Base-by-base conservation (phyloP, 805 yeast genomes). In the Jamesozyma lodderae region DNA sequence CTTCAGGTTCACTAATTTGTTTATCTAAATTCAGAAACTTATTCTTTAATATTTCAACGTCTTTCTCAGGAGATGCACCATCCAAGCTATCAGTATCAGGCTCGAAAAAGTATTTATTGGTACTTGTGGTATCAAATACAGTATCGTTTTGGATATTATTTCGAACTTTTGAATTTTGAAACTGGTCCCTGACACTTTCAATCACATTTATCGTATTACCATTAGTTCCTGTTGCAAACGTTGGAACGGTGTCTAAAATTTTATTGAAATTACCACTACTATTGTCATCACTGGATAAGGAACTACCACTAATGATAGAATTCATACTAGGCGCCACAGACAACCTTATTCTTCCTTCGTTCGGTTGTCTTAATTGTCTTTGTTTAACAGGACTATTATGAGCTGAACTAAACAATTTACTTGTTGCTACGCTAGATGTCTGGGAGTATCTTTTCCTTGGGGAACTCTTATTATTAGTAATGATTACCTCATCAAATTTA, bases 61-160 rank as follows among this genome's bases (percentile, higher is more conserved):
- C 53, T 41, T 55, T 57, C 21, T 46, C 54, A 8, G 63, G 63
- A 6, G 63, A 59, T 20, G 58, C 55, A 19, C 39, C 45, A 38
- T 56, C 59, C 3, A 45, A 29, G 26, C 51, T 46, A 8, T 44
- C 61, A 15, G 39, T 43, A 18, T 55, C 61, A 18, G 63, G 55
- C 3, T 57, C 45, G 36, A 55, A 58, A 9, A 57, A 40, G 33
- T 54, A 57, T 35, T 53, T 55, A 36, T 47, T 52, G 10, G 43
- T 41, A 19, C 40, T 31, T 7, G 22, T 36, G 3, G 42, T 31
- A 3, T 22, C 33, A 20, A 26, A 31, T 6, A 25, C 34, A 15
- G 37, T 17, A 7, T 22, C 33, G 9, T 14, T n/a, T n/a, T n/a
- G 19, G 17, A 29, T 22, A 16, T 8, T 15, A 13, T 8, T 4